Base-by-base conservation (phyloP, 768 basidiomycete species). In the Sarcomyxa edulis region DNA sequence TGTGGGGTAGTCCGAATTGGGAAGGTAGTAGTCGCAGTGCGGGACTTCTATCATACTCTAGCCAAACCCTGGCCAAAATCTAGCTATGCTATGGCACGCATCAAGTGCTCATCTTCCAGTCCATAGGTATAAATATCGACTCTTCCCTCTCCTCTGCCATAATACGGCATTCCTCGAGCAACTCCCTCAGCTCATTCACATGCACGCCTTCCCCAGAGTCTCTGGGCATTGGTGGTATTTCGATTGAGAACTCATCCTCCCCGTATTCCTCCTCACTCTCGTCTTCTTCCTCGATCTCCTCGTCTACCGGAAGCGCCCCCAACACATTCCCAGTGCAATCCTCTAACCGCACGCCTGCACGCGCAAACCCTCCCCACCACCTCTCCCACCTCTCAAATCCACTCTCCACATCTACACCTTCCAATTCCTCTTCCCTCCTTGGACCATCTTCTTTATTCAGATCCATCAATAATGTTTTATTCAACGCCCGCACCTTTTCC, bases 311-410 rank as follows among this genome's bases (percentile, higher is more conserved):
- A 19, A 75, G 49, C 1, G 60, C 65, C 0, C 86, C 86, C 25
- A 89, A 58, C 36, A 65, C 47, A 9, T 64, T 74, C 0, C 83
- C 85, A 0, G 86, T 87, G 50, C 85, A 88, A 54, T 89, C 86
- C 58, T 89, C 84, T 35, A 89, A 52, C 29, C 79, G 57, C 4
- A 87, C 60, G 1, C 73, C 69, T 53, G 71, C 64, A 14, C 48
- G 44, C 1, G 60, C 45, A 45, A 75, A 81, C 47, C 59, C 63
- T 10, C 65, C 66, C 73, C 77, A 83, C 86, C 86, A 88, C 32
- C 68, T 61, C 47, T 78, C 76, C 78, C 84, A 88, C 21, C 85
- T 61, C 42, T 71, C 65, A 52, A 66, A 62, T 1, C 62, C 69
- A 9, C 55, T 54, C 10, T 57, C 64, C 43, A 53, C 55, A 43